Base-by-base conservation (phyloP, 108 stramenopile species). In the Mayamaea pseudoterrestris region DNA sequence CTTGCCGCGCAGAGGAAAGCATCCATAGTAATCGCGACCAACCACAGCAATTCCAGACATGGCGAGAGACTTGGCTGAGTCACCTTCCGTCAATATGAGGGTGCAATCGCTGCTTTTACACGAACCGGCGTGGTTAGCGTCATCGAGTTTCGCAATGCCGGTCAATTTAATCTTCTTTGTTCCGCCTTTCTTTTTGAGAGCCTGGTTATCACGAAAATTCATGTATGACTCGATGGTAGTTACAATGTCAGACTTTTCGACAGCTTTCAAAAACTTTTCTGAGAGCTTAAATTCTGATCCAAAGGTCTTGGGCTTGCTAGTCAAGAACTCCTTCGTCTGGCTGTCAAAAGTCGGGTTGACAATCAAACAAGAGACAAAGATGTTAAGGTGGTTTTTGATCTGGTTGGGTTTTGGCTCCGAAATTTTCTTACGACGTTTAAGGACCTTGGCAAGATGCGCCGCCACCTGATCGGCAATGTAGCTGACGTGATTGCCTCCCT, bases 321-420 rank as follows among this genome's bases (percentile, higher is more conserved):
- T 96, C 13, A 99, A 65, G 41, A 76, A 77, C 53, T 99, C 99
- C 72, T 99, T 99, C 23, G 95, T 98, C 55, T 99, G 98, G 49
- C 83, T 87, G 53, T 98, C 96, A 58, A 99, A 99, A 3, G 95
- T 78, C 7, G 93, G 93, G 60, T 99, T 99, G 39, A 93, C 93
- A 6, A 99, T 92, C 29, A 99, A 69, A 43, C 77, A 81, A 56
- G 98, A 97, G 31, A 98, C 95, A 68, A 83, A 98, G 23, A 99
- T 68, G 32, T 67, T 69, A 6, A 99, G 66, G 53, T 99, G 96
- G 58, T 95, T 93, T 66, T 95, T 94, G 75, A 99, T 88, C 35
- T 90, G 85, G 30, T 60, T 57, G 0, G 87, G 63, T 50, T 90
- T 97, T 32, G 98, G 76, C 30, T 92, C 78, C 25, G 60, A 44